These are phyloP conservation scores for Aethionema arabicum DNA, from an alignment of 345 rosid genomes.

Conservation along the genomic window DNA sequence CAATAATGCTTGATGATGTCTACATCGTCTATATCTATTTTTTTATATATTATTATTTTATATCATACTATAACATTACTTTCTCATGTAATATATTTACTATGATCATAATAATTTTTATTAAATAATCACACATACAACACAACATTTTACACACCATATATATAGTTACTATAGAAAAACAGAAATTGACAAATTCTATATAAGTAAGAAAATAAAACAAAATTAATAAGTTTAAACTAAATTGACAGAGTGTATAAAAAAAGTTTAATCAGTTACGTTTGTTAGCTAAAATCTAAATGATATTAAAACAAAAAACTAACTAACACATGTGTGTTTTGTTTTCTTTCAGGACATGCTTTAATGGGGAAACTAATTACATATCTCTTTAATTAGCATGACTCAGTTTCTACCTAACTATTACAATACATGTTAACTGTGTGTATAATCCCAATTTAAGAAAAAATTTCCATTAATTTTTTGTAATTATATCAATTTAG, in stretches of 20 bases:
- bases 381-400: neutral
- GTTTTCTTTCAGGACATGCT: neutral
- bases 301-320: neutral
- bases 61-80: neutral
- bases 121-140: no score
- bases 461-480: neutral
- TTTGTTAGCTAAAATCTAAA: neutral
- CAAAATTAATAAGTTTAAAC: no score
- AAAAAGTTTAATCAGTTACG: no score
- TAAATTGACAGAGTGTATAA: neutral
- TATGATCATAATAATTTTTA: neutral
- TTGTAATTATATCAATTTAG: no score
- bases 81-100: neutral
- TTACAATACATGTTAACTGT: conserved; percentile 19
- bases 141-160: no score
- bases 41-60: conserved; percentile 3
- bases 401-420: conserved; percentile 8
- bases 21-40: conserved; percentile 21
- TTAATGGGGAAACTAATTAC: neutral
- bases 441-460: neutral
- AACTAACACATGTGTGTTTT: conserved; percentile 21
- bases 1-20: conserved; percentile 22
- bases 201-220: no score
- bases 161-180: no score
- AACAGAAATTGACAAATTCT: no score